Percentiles rank a stretch among this genome's conserved stretches.
Evolutionary conservation across 2,329 filamentous ascomycete species (phyloP).

Genomic region (Plenodomus biglobosus): DNA sequence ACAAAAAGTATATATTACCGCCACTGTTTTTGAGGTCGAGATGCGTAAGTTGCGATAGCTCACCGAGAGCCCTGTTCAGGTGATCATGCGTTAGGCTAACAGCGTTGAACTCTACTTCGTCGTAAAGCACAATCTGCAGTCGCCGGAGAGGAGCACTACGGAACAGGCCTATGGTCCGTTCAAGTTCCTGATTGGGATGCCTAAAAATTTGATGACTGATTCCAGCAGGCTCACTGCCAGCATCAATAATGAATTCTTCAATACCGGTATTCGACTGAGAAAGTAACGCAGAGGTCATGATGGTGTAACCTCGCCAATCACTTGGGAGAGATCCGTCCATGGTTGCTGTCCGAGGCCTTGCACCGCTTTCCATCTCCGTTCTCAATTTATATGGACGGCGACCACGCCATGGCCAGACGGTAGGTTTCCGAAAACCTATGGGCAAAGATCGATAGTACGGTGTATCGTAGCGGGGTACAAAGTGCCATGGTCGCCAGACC

Average conservation of each 20-base stretch:
- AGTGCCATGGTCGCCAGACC: slow-evolving; percentile 41
- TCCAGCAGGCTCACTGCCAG: neutral
- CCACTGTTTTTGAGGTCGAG: neutral
- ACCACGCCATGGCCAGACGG: slow-evolving; percentile 39
- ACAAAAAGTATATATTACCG: neutral
- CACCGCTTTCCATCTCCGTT: no score
- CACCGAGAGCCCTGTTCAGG: neutral
- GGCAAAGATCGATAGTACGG: slow-evolving; percentile 49
- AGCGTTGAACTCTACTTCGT: neutral
- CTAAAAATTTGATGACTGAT: neutral
- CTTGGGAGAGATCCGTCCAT: no score
- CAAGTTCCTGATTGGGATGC: neutral
- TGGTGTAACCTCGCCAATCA: neutral
- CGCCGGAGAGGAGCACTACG: neutral
- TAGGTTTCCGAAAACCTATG: slow-evolving; percentile 45
- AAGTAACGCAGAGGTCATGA: neutral
- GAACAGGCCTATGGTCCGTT: neutral
- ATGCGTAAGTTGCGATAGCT: neutral
- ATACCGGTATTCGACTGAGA: neutral
- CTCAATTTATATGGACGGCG: slow-evolving; percentile 10
- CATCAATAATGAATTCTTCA: neutral
- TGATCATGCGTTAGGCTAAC: neutral
- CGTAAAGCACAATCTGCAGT: neutral
- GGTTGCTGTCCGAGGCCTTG: neutral
- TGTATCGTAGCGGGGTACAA: slow-evolving; percentile 46